Percentiles rank a stretch among this genome's conserved stretches.
These are phyloP conservation scores for Flaveria robusta DNA, from an alignment of 129 eudicot genomes.

Conservation along the genomic window DNA sequence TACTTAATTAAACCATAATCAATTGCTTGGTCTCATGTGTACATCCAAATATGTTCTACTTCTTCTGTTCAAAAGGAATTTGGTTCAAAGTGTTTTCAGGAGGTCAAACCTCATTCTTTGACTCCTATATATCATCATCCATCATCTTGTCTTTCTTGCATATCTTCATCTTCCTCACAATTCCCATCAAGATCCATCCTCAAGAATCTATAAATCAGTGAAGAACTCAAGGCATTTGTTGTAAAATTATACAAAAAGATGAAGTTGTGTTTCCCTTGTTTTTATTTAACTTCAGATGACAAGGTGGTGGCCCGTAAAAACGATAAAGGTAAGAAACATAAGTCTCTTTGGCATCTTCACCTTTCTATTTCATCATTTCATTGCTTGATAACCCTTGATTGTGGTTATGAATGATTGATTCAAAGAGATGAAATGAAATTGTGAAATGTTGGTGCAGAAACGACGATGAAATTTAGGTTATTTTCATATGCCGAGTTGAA, in stretches of 20 bases:
- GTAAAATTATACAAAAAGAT: constrained; percentile 9
- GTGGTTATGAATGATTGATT: neutral
- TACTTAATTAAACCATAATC: neutral
- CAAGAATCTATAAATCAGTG: neutral
- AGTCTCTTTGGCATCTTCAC: too few relatives aligned
- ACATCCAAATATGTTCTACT: neutral
- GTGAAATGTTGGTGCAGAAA: constrained; percentile 47
- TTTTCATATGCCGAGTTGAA: constrained; percentile 59
- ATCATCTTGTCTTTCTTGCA: constrained; percentile 14
- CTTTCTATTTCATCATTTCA: too few relatives aligned
- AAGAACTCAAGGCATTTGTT: neutral
- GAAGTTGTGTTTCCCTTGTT: constrained; percentile 45
- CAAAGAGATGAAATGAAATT: constrained; percentile 18
- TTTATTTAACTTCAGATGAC: constrained; percentile 37
- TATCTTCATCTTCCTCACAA: neutral
- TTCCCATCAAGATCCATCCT: constrained; percentile 12
- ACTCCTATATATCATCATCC: constrained; percentile 25
- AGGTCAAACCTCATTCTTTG: constrained; percentile 26
- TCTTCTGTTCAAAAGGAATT: neutral
- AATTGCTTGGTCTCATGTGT: constrained; percentile 26
- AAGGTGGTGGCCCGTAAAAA: constrained; percentile 8
- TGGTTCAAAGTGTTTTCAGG: constrained; percentile 28
- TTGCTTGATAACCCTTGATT: too few relatives aligned
- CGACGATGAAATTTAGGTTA: constrained; percentile 41
- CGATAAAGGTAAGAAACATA: constrained; percentile 34